Base-by-base conservation (phyloP, 2,329 filamentous ascomycete species). In the Aspergillus arachidicola region DNA sequence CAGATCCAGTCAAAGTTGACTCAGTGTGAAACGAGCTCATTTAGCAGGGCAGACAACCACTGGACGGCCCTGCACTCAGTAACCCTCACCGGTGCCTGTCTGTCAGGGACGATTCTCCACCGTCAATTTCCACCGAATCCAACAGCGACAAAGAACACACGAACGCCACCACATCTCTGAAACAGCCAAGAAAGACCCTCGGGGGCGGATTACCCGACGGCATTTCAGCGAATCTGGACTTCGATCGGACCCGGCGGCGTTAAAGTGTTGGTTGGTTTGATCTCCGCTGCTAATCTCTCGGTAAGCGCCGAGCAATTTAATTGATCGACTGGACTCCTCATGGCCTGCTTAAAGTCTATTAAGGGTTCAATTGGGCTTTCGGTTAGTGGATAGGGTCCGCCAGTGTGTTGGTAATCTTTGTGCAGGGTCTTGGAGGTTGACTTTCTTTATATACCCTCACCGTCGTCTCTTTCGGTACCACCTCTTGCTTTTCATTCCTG, bases 241-340 rank as follows among this genome's bases (percentile, higher is more conserved):
- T 51, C 28, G 48, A n/a, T 26, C 48, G 34, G 34, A 36, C 34
- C 34, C 34, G 14, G 3, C 14, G 45, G 45, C 48, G 9, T 9
- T 19, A 21, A 21, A 19, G 28, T 7, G 16, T 32, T 51, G 48
- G 48, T 21, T 32, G 48, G 19, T 32, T n/a, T 6, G 46, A 51
- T 51, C 48, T 51, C 28, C 48, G 28, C 48, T 51, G 48, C 48
- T 51, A 32, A 51, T 51, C 48, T 51, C 19, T 51, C 48, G 48
- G 48, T n/a, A 51, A 51, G 48, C 48, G 48, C 48, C 48, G 48
- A n/a, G 28, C 28, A 32, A 32, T 32, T 28, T 51, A 32, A 51
- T 51, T 51, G 48, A 51, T 32, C 48, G 48, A 51, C 28, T 51
- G 16, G 26, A 51, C 28, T 51, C 48, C 32, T 51, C 26, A 51